Percentiles rank a stretch among this genome's conserved stretches.
phyloP scores from a whole-genome alignment of 805 yeast species.

The Wickerhamomyces hampshirensis region DNA sequence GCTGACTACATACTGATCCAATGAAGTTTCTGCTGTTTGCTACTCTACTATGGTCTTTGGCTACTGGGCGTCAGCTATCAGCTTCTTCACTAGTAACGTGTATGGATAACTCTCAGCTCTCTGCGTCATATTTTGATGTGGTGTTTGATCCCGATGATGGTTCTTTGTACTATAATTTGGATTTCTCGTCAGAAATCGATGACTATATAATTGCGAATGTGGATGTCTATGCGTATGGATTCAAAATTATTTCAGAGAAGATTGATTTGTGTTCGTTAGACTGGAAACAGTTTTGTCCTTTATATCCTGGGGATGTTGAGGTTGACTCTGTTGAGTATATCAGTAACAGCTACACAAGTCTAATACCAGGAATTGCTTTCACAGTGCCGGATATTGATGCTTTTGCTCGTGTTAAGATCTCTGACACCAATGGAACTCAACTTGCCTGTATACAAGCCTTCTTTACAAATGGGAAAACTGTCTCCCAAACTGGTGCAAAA shows the following conservation, averaged over 20 bases:
- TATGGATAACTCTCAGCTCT: conserved; percentile 67
- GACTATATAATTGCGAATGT: conserved; percentile 66
- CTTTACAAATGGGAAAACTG: conserved; percentile 85
- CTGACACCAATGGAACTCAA: conserved; percentile 48
- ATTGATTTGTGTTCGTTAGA: conserved; percentile 58
- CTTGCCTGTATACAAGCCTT: conserved; percentile 92
- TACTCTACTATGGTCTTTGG: background rate
- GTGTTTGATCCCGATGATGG: conserved; percentile 67
- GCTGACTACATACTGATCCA: too few relatives aligned
- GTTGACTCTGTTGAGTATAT: conserved; percentile 66
- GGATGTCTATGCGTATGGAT: conserved; percentile 83
- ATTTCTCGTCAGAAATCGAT: conserved; percentile 61
- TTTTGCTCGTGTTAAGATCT: conserved; percentile 66
- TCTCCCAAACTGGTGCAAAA: conserved; percentile 86
- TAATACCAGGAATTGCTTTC: conserved; percentile 82
- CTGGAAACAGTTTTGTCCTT: conserved; percentile 89
- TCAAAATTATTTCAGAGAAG: conserved; percentile 51
- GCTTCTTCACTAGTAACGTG: conserved; percentile 86
- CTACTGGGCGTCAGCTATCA: conserved; percentile 29
- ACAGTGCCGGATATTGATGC: conserved; percentile 91
- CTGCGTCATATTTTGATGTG: conserved; percentile 73
- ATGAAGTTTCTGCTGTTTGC: too few relatives aligned
- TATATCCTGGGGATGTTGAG: conserved; percentile 76
- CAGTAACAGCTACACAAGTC: conserved; percentile 39
- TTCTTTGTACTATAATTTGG: conserved; percentile 63